Percentiles rank a stretch among this genome's conserved stretches.
These are phyloP conservation scores for Chrysochromulina parva DNA, from an alignment of 78 protist genomes.

Conservation along the genomic window DNA sequence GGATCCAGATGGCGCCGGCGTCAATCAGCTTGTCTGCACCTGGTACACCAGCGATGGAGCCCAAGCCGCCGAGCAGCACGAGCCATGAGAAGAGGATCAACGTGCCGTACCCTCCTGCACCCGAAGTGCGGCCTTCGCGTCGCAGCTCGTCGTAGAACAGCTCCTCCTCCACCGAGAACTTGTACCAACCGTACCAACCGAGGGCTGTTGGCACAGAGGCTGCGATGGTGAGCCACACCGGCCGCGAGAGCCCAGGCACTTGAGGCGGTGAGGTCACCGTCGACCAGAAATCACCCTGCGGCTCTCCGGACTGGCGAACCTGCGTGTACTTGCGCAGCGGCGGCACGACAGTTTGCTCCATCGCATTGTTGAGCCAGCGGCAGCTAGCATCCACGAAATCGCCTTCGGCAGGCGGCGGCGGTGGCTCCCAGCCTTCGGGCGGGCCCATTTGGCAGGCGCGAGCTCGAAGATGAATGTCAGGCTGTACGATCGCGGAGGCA, in stretches of 20 bases:
- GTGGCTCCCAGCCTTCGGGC: too few relatives aligned
- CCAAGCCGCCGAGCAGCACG: not conserved
- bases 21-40: not conserved
- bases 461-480: too few relatives aligned
- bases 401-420: too few relatives aligned
- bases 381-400: not conserved
- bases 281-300: not conserved
- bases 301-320: not conserved
- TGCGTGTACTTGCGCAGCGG: not conserved
- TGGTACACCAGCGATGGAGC: not conserved
- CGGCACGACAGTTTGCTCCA: not conserved
- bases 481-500: too few relatives aligned
- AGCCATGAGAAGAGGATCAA: not conserved
- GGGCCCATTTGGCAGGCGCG: too few relatives aligned
- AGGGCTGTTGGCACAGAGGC: slow-evolving; percentile 9
- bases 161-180: slow-evolving; percentile 39
- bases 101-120: slow-evolving; percentile 29
- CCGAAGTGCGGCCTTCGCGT: not conserved
- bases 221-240: slow-evolving; percentile 18
- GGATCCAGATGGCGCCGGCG: slow-evolving; percentile 13
- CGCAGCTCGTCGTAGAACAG: slow-evolving; percentile 24
- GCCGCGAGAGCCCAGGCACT: not conserved
- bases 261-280: not conserved
- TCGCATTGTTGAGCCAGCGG: not conserved
- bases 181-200: slow-evolving; percentile 28